These are phyloP conservation scores for Vachellia collinsii DNA, from an alignment of 306 rosid species.

Conservation along the genomic window DNA sequence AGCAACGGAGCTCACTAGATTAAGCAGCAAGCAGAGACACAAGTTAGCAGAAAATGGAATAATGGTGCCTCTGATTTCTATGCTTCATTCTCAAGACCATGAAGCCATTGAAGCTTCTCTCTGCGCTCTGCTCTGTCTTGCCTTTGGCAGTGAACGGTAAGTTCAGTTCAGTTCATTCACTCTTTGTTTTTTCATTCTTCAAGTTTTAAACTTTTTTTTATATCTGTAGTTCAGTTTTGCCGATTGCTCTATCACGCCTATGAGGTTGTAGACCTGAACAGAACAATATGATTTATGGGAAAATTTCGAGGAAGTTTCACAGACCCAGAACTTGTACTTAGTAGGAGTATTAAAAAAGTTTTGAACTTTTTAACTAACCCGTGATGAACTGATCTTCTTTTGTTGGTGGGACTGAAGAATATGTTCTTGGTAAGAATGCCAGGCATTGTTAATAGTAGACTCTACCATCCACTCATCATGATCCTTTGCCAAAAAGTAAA, in stretches of 20 bases:
- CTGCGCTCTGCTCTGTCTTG: slow-evolving; percentile 69
- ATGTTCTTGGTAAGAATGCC: slow-evolving; percentile 47
- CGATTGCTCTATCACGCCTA: not conserved
- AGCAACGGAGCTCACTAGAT: slow-evolving; percentile 56
- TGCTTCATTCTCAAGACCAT: slow-evolving; percentile 65
- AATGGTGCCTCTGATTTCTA: slow-evolving; percentile 64
- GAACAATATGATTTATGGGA: slow-evolving; percentile 15
- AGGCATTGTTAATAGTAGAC: slow-evolving; percentile 37
- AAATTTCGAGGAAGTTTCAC: not conserved
- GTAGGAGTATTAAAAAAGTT: slow-evolving; percentile 30
- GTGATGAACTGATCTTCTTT: slow-evolving; percentile 31
- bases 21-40: slow-evolving; percentile 60
- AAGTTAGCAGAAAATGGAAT: slow-evolving; percentile 63
- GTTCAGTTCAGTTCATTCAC: slow-evolving; percentile 47
- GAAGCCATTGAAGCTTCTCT: slow-evolving; percentile 76
- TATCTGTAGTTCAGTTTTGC: slow-evolving; percentile 17
- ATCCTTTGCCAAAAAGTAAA: slow-evolving; percentile 44
- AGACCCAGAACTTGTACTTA: slow-evolving; percentile 4
- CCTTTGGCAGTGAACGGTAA: slow-evolving; percentile 87
- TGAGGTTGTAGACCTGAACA: slow-evolving; percentile 2
- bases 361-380: slow-evolving; percentile 38
- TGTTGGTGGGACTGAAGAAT: slow-evolving; percentile 52
- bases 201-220: not conserved
- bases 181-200: not conserved
- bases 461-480: slow-evolving; percentile 30